Base-by-base conservation (phyloP, 1,139 yeast genomes). In the Zygoascus hellenicus region DNA sequence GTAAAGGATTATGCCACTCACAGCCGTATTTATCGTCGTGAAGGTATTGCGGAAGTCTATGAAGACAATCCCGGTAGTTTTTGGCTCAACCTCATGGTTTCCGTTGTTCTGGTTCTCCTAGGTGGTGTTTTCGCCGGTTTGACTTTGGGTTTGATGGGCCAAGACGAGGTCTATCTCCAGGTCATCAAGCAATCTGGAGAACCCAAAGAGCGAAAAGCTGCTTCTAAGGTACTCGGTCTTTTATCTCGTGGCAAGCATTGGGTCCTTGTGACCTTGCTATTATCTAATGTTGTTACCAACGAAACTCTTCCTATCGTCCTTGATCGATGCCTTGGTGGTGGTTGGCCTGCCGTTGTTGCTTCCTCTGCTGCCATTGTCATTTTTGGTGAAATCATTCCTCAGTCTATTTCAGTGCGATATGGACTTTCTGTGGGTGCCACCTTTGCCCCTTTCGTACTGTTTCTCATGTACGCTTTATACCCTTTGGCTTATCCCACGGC, bases 121-220 rank as follows among this genome's bases (percentile, higher is more conserved):
- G 98, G 98, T 45, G 98, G 98, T 54, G 85, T 89, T 11, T 92
- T 92, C 71, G 97, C 98, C 2, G 98, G 97, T 7, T 72, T 92
- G 46, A 92, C 98, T 19, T 74, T 92, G 48, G 97, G 95, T 2
- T 75, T 92, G 30, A 92, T 92, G 98, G 97, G 97, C 53, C 97
- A 90, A 67, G 97, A 92, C 65, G 97, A 90, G 66, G 94, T 90
- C 36, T 87, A 89, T 59, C 60, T 71, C 22, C 73, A 71, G 55
- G 75, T 71, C 9, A 65, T 70, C 39, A 64, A 64, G 46, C 70
- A 69, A 50, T 71, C 78, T 13, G 83, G 83, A 10, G 74, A 71
- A 13, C 51, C 55, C 4, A 55, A 61, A 5, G 97, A 92, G 65
- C 76, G 83, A 38, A 73, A 69, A 50, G 76, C 81, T 53, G 94